Percentiles rank a stretch among this genome's conserved stretches.
phyloP scores from a whole-genome alignment of 345 rosid genomes.

The Bretschneidera sinensis region DNA sequence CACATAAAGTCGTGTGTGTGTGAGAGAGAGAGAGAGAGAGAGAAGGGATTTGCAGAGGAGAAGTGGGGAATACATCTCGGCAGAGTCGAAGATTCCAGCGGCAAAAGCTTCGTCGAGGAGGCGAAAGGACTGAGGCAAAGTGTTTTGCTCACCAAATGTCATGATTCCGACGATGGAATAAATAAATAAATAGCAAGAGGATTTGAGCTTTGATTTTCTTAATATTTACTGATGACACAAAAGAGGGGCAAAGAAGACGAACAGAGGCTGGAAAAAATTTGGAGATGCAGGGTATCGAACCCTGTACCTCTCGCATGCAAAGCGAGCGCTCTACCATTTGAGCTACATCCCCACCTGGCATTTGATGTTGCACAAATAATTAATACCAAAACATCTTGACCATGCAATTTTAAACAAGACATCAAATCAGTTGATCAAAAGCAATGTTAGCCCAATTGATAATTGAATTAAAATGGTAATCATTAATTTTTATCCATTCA shows the following conservation, averaged over 20 bases:
- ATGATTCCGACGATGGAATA: conserved; percentile 34
- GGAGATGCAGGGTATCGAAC: conserved; percentile 87
- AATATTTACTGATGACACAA: neutral
- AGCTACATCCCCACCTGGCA: conserved; percentile 66
- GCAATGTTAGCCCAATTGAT: too few species aligned
- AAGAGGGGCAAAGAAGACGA: neutral
- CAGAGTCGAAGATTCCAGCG: conserved; percentile 62
- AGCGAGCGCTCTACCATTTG: conserved; percentile 93
- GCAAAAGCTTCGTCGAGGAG: conserved; percentile 52
- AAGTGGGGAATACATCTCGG: conserved; percentile 40
- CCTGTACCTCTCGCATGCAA: conserved; percentile 78
- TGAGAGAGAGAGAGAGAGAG: neutral
- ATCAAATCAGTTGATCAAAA: too few species aligned
- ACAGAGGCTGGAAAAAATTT: neutral
- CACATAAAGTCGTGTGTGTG: neutral
- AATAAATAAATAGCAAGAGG: neutral
- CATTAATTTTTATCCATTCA: too few species aligned
- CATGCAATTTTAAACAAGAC: too few species aligned
- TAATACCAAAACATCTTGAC: neutral
- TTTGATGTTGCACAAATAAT: neutral
- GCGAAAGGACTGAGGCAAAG: conserved; percentile 40
- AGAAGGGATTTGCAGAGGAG: neutral
- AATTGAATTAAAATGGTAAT: too few species aligned
- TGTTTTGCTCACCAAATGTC: conserved; percentile 65
- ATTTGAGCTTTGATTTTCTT: neutral